These are phyloP conservation scores for Pichia sp. DNA, from an alignment of 1,139 yeast species.

Conservation along the genomic window DNA sequence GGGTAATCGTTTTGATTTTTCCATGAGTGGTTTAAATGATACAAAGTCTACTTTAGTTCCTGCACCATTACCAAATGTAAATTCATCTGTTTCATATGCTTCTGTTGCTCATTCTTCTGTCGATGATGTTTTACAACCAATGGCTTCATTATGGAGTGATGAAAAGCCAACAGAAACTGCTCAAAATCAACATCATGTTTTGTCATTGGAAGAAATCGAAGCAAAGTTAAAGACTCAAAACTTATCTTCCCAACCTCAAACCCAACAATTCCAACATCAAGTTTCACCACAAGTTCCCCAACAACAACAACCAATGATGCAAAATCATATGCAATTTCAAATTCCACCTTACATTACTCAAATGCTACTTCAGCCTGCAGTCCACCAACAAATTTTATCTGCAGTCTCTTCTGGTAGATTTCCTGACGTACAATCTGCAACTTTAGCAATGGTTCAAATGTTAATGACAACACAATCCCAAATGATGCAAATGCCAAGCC, in stretches of 20 bases:
- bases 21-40: conserved; percentile 27
- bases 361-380: conserved; percentile 26
- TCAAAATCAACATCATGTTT: conserved; percentile 30
- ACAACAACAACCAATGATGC: conserved; percentile 11
- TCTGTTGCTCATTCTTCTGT: conserved; percentile 40
- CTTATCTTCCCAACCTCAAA: conserved; percentile 16
- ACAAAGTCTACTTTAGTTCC: conserved; percentile 17
- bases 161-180: conserved; percentile 20
- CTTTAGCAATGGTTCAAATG: conserved; percentile 28
- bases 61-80: conserved; percentile 17
- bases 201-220: conserved; percentile 71
- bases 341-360: conserved; percentile 25
- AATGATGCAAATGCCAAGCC: conserved; percentile 20
- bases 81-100: conserved; percentile 42
- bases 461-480: conserved; percentile 21
- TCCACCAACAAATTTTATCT: conserved; percentile 26
- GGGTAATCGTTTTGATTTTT: conserved; percentile 74
- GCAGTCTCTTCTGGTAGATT: conserved; percentile 29
- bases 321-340: conserved; percentile 14
- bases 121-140: conserved; percentile 48
- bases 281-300: conserved; percentile 23
- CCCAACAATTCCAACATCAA: conserved; percentile 20
- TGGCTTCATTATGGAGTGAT: conserved; percentile 59
- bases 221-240: conserved; percentile 45
- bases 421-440: conserved; percentile 26